Evolutionary conservation across 164 flowering plant species (phyloP), one percentile per base, ranked within the genome.

Genomic region (Liriodendron chinense): DNA sequence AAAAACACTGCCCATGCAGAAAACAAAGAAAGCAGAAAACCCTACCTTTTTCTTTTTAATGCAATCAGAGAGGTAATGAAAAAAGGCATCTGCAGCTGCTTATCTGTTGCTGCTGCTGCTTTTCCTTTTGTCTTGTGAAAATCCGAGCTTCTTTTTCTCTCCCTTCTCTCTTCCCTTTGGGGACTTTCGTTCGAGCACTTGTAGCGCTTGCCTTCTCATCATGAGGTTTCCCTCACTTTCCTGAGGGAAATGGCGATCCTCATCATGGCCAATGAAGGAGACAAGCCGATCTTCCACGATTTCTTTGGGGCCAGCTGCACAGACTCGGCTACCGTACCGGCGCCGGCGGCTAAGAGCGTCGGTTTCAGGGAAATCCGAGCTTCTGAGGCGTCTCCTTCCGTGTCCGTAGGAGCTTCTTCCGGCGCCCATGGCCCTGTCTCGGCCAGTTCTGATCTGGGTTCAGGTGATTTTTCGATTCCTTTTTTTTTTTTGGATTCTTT

Each of bases 281-380:
- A 48, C 20, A 73, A 73, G 24, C 80, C 77, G 13, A 57, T 71
- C 57, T 78, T 70, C 75, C 80, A 78, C 53, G 80, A 78, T 65
- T 78, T 78, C 71, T 65, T 78, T 1, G 77, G 77, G 13, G 66
- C 65, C 25, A 74, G 59, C 22, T 65, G 77, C 50, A 16, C 68
- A 1, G 77, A 66, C 0, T 26, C 73, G 65, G 24, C 80, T 9
- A 65, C 72, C 2, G 34, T 63, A 24, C 7, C 56, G 20, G 48
- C 68, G 59, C 13, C 59, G 13, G 13, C 59, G 2, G 59, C 59
- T 56, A 63, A 61, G 56, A 20, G 24, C 43, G 26, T n/a, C 0
- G 69, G 20, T 65, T 65, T 65, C 47, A 18, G 28, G 28, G 73
- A 61, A 22, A 69, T 7, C 56, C 62, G 72, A 20, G 21, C 7